phyloP scores from a whole-genome alignment of 75 land plant genomes.

The Adiantum capillusveneris region DNA sequence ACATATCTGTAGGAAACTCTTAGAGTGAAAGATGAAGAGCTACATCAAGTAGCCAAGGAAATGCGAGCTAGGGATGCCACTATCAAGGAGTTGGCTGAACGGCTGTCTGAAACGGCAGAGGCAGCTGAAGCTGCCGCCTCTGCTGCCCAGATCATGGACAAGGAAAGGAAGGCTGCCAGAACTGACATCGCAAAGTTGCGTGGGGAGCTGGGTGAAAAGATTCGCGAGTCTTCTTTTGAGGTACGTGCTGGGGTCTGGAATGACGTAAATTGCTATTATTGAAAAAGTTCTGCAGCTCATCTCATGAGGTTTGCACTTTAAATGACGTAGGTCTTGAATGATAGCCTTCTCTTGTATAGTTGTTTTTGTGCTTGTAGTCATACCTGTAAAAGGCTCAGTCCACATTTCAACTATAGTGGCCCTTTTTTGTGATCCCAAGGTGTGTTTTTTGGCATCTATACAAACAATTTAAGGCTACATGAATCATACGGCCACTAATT shows the following conservation, averaged over 20 bases:
- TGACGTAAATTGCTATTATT: no score
- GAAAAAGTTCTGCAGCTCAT: no score
- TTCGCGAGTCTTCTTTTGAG: conserved; percentile 30
- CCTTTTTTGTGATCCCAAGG: no score
- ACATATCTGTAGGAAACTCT: conserved; percentile 64
- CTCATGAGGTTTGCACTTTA: no score
- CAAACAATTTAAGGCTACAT: no score
- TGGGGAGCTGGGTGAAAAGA: conserved; percentile 48
- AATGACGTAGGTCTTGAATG: no score
- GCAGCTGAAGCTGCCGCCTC: conserved; percentile 95
- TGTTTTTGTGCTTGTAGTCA: no score
- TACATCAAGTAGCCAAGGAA: conserved; percentile 73
- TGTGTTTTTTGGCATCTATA: no score
- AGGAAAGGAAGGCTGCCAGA: conserved; percentile 59
- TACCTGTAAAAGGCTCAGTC: no score
- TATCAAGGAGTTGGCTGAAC: conserved; percentile 88
- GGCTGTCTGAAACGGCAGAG: conserved; percentile 87
- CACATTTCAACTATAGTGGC: no score
- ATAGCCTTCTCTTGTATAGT: no score
- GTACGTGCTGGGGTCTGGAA: conserved; percentile 27
- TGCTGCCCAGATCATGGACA: conserved; percentile 84
- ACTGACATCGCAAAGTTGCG: conserved; percentile 52
- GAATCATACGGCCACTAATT: no score
- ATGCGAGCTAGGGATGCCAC: conserved; percentile 82
- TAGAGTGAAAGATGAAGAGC: conserved; percentile 91